Conservation (phyloP, 306 rosid species). For the Neltuma alba region DNA sequence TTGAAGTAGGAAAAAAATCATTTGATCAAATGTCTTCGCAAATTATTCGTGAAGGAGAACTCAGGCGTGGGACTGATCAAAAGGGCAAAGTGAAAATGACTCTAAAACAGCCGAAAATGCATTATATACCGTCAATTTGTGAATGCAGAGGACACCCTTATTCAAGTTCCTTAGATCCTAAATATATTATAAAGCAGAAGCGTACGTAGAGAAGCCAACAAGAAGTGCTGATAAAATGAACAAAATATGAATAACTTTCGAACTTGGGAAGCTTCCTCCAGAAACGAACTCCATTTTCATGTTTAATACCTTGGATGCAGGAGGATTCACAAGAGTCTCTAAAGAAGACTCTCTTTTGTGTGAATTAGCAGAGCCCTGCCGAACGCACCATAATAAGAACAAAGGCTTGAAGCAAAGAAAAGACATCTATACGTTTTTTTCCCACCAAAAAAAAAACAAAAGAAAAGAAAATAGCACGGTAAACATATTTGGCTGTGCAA, state of each 20-base stretch:
- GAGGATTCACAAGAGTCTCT: constrained; percentile 13
- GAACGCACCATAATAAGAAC: constrained; percentile 5
- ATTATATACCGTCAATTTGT: background rate
- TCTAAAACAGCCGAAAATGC: background rate
- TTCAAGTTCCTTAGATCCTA: background rate
- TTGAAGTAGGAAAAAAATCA: background rate
- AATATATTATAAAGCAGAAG: background rate
- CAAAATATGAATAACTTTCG: no score
- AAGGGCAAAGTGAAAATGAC: background rate
- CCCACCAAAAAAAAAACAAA: no score
- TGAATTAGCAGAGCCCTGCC: constrained; percentile 35
- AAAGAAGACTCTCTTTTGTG: constrained; percentile 41
- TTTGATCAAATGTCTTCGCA: background rate
- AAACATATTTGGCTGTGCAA: background rate
- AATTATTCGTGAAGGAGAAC: background rate
- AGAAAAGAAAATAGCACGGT: no score
- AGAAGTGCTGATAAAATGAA: background rate
- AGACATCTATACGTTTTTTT: no score
- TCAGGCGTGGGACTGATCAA: background rate
- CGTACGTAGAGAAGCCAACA: background rate
- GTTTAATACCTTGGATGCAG: constrained; percentile 42
- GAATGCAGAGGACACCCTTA: background rate
- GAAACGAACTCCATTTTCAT: background rate
- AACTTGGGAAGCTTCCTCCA: background rate
- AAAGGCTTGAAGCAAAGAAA: background rate